Evolutionary conservation across 2,329 filamentous ascomycete species (phyloP), one percentile per base, ranked within the genome.

Genomic region (Thermoascus crustaceus): DNA sequence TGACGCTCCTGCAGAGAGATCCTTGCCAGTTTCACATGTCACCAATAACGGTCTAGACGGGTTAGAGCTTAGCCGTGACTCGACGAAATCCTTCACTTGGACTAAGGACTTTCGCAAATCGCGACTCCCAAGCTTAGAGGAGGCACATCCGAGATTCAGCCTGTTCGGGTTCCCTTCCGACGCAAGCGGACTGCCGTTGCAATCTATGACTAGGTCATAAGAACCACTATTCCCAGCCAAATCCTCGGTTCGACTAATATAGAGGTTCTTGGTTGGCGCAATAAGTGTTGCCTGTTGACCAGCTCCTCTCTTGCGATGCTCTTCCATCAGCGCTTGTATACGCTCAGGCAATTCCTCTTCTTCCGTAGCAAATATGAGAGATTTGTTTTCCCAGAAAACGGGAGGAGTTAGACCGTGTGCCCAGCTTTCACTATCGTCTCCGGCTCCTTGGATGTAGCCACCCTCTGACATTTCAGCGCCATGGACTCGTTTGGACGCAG

Each of bases 351-450:
- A 59, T 2, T 86, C 76, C 7, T 75, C 71, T 50, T 95, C 88
- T 0, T 72, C 52, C 0, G 80, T 73, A 0, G 58, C 58, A 13
- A 93, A 64, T 7, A 96, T 65, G 4, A 53, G 24, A 0, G 74
- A 65, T 26, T 65, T 67, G 47, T 94, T 69, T 2, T 60, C 60
- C 91, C 91, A 98, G 61, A 94, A 98, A 0, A 89, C 44, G 0
- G 66, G 57, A 0, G 89, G 77, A 0, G 84, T 91, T 10, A 96
- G 72, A 0, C 85, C 86, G 35, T 75, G 66, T 1, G 87, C 82
- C 91, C 91, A 98, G 47, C 85, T 85, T 67, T 98, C 91, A 8
- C 83, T 85, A 57, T 98, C 91, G 58, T 98, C 91, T 2, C 83
- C 91, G 1, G 89, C 89, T 33, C 91, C 91, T 61, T 96, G 91